Evolutionary conservation across 441 rosid genomes (phyloP), one percentile per base, ranked within the genome.

Genomic region (Gossypium trilobum): DNA sequence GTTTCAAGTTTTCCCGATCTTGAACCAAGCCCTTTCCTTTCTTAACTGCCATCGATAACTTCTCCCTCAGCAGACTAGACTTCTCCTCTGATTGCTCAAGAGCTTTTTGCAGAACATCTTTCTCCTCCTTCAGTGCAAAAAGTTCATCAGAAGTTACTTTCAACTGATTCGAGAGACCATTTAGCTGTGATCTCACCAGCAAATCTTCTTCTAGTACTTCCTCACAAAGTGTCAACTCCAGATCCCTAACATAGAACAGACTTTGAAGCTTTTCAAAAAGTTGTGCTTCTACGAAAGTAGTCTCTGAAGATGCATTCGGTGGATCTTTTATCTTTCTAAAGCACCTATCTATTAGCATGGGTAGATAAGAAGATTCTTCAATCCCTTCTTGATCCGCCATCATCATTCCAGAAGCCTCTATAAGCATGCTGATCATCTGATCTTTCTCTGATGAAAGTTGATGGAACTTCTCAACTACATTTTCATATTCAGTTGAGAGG

Each of bases 11-110:
- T 78, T 93, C 93, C 66, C 88, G 83, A 81, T 93, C 98, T 81
- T 90, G 96, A 71, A 93, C 85, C 78, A 93, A 78, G 50, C 96
- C 98, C 88, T 93, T 93, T 42, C 98, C 98, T 84, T 93, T 93
- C 88, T 91, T 93, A 76, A 93, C 89, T 67, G 98, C 97, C 91
- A 88, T 81, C 68, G 98, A 85, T 73, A 94, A 86, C 78, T 94
- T 94, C 78, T 94, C 97, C 75, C 89, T 86, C 39, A 91, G 78
- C 71, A 90, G 74, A 78, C 87, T 75, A 77, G 89, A 85, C 86
- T 89, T 94, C 81, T 90, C 97, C 82, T 91, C 96, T 61, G 92
- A 86, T 44, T 89, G 87, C 63, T 84, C 92, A 67, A 91, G 92
- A 82, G 85, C 88, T 48, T 84, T 84, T 77, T 81, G 89, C 81